A percentile compares a stretch with the other conserved stretches of the same genome.
phyloP scores from a whole-genome alignment of 2,329 filamentous ascomycete species.

The Trichoderma lentiforme region DNA sequence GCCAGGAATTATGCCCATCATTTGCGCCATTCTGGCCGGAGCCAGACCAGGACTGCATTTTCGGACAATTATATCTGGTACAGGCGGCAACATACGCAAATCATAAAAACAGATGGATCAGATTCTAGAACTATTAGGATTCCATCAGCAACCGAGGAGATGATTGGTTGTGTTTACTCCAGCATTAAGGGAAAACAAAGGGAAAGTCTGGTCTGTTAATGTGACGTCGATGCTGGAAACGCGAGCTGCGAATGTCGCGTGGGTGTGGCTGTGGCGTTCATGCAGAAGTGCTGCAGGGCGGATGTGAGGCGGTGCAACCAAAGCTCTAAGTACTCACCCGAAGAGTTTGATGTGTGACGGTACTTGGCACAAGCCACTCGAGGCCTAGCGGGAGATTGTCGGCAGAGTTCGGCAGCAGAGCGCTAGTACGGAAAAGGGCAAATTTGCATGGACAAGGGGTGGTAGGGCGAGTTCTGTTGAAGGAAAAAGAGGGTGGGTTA shows the following conservation, averaged over 20 bases:
- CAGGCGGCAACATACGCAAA: conserved; percentile 23
- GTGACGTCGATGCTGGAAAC: conserved; percentile 22
- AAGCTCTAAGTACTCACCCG: conserved; percentile 27
- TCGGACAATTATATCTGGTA: conserved; percentile 25
- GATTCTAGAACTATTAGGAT: conserved; percentile 29
- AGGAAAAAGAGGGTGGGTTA: conserved; percentile 7
- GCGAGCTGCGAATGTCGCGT: conserved; percentile 19
- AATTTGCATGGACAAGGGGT: conserved; percentile 12
- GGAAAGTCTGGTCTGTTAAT: not conserved
- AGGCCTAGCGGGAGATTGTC: conserved; percentile 13
- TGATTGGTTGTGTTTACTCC: not conserved
- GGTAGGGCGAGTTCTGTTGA: conserved; percentile 6
- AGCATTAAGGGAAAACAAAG: not conserved
- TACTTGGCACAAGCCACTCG: conserved; percentile 22
- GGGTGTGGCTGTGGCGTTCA: conserved; percentile 22
- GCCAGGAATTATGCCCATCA: conserved; percentile 37
- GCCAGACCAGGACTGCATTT: conserved; percentile 42
- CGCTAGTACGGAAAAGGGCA: conserved; percentile 17
- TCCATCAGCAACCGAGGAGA: conserved; percentile 30
- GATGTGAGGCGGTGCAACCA: conserved; percentile 19
- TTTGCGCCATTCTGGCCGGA: conserved; percentile 35
- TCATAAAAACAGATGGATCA: conserved; percentile 17
- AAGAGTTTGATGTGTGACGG: conserved; percentile 20
- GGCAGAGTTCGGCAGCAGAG: not conserved
- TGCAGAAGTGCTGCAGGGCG: conserved; percentile 21